Evolutionary conservation across 2,329 filamentous ascomycete genomes (phyloP).

Genomic region (Dactylellina cionopaga): DNA sequence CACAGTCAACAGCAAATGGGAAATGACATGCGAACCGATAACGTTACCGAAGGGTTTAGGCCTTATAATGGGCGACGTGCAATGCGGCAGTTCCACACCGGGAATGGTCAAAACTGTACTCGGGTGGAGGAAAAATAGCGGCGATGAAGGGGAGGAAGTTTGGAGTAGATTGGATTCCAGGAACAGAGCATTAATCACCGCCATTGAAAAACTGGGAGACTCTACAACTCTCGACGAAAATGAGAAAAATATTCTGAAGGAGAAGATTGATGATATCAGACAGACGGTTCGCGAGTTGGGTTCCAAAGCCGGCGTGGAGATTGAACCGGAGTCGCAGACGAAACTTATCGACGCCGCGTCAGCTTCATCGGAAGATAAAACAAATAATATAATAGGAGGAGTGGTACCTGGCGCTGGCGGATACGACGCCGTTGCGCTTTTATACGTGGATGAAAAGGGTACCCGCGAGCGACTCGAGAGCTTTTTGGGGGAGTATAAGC

Average conservation of each 20-base stretch:
- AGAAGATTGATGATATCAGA: constrained; percentile 67
- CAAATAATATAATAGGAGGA: constrained; percentile 89
- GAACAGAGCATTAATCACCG: constrained; percentile 72
- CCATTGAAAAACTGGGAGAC: constrained; percentile 33
- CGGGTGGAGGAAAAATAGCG: constrained; percentile 76
- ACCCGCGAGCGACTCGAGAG: constrained; percentile 70
- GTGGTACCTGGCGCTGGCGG: constrained; percentile 95
- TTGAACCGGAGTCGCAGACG: constrained; percentile 89
- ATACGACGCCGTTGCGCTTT: constrained; percentile 84
- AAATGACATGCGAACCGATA: constrained; percentile 77
- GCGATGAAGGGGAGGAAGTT: constrained; percentile 72
- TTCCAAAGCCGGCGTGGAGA: constrained; percentile 76
- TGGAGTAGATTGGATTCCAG: constrained; percentile 79
- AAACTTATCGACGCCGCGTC: constrained; percentile 82
- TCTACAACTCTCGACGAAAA: constrained; percentile 17
- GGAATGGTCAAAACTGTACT: constrained; percentile 95
- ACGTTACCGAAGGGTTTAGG: constrained; percentile 77
- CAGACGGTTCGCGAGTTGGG: constrained; percentile 81
- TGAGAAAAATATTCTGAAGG: constrained; percentile 10
- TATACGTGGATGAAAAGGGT: constrained; percentile 77
- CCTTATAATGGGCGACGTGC: constrained; percentile 93
- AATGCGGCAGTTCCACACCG: constrained; percentile 91
- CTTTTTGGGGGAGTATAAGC: constrained; percentile 66
- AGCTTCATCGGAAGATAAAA: no score
- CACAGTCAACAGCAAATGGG: constrained; percentile 78